phyloP scores from a whole-genome alignment of 208 protist species.

The Trypanosoma caninum region DNA sequence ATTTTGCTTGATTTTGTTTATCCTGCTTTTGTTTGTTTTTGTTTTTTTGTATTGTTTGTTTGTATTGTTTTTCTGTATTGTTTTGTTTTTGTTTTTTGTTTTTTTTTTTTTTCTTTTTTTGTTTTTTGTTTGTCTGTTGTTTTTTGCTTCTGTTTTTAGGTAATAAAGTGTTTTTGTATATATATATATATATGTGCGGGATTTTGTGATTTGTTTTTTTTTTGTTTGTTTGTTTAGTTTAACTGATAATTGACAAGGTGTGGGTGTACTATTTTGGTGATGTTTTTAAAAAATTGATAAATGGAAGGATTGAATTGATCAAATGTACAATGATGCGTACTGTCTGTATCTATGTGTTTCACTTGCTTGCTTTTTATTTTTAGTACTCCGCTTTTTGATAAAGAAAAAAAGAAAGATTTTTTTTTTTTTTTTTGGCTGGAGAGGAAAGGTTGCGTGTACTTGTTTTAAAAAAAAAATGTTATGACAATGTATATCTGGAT shows the following conservation, averaged over 20 bases:
- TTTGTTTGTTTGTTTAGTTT: background rate
- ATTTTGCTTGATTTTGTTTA: background rate
- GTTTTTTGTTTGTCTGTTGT: conserved; percentile 5
- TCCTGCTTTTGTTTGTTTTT: background rate
- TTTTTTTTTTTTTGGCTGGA: background rate
- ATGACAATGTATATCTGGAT: too few relatives aligned
- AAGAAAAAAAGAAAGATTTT: background rate
- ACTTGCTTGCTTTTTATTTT: too few relatives aligned
- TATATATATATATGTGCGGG: conserved; percentile 13
- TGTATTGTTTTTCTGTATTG: background rate
- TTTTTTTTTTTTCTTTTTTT: conserved; percentile 11
- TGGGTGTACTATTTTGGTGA: too few relatives aligned
- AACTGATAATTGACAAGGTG: too few relatives aligned
- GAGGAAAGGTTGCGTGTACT: too few relatives aligned
- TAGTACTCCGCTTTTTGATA: too few relatives aligned
- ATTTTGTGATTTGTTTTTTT: background rate
- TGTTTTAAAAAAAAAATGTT: too few relatives aligned
- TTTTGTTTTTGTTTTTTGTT: conserved; percentile 3
- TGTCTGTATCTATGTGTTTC: too few relatives aligned
- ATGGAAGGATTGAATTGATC: too few relatives aligned
- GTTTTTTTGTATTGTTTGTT: background rate
- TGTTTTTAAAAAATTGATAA: too few relatives aligned
- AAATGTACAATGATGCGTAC: too few relatives aligned
- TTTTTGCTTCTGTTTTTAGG: conserved; percentile 7
- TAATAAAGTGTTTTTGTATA: conserved; percentile 12